phyloP scores from a whole-genome alignment of 2,329 filamentous ascomycete genomes.

The Cercospora sp. region DNA sequence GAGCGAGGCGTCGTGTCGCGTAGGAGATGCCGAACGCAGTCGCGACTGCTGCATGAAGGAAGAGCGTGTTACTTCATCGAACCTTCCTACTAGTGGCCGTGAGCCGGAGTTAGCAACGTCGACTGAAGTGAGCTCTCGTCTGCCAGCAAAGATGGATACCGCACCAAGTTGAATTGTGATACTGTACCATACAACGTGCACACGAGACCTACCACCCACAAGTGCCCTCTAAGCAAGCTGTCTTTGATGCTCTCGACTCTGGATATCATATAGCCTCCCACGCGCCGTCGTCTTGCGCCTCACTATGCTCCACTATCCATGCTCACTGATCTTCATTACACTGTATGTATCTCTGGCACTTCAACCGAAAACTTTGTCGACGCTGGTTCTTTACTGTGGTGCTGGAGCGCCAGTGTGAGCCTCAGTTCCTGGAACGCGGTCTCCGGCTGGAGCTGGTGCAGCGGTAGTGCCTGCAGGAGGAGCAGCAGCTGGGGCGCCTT shows the following conservation, averaged over 20 bases:
- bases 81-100: background rate
- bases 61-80: background rate
- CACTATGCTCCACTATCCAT: conserved; percentile 2
- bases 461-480: conserved; percentile 26
- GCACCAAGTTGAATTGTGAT: conserved; percentile 12
- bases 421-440: conserved; percentile 12
- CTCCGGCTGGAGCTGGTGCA: conserved; percentile 21
- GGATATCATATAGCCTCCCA: conserved; percentile 7
- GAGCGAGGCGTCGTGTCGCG: background rate
- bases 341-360: conserved; percentile 7
- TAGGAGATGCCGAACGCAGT: background rate
- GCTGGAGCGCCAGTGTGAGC: conserved; percentile 11
- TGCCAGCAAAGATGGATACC: background rate
- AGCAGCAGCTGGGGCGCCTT: conserved; percentile 30
- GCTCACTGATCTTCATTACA: conserved; percentile 4
- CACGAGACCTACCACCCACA: background rate
- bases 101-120: background rate
- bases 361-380: background rate
- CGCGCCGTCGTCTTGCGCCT: conserved; percentile 7
- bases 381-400: conserved; percentile 4
- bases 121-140: background rate
- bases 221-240: background rate
- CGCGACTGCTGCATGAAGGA: background rate
- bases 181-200: conserved; percentile 2
- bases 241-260: background rate